phyloP scores from a whole-genome alignment of 495 filamentous ascomycete species.

The Penicillium simplicissimum region DNA sequence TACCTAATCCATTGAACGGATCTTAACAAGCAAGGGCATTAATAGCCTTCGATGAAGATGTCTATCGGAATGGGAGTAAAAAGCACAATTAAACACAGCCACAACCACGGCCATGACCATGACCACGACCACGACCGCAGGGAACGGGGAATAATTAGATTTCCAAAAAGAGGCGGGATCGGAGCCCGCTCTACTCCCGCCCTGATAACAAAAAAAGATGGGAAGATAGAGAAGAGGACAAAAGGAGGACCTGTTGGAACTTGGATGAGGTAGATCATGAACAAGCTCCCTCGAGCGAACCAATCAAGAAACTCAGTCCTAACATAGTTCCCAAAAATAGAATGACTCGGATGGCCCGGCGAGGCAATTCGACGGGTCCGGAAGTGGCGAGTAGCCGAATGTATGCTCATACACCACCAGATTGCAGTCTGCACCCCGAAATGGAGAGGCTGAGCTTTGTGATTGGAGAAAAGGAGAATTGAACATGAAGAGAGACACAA shows the following conservation, averaged over 20 bases:
- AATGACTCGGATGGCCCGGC: neutral
- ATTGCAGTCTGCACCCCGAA: neutral
- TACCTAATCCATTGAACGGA: neutral
- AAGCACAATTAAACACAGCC: neutral
- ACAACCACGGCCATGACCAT: neutral
- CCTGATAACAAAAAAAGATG: neutral
- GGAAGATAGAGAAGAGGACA: neutral
- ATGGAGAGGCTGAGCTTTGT: too few relatives aligned
- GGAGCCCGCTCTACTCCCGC: conserved; percentile 22
- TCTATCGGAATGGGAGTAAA: neutral
- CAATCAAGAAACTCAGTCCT: neutral
- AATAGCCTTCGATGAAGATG: neutral
- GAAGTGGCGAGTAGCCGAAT: conserved; percentile 9
- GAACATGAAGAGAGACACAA: conserved; percentile 8
- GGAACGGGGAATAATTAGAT: neutral
- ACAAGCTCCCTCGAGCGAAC: neutral
- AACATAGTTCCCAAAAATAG: neutral
- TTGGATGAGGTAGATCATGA: neutral
- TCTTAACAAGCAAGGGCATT: neutral
- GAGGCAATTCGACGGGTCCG: neutral
- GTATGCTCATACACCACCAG: conserved; percentile 9
- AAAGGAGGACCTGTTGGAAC: neutral
- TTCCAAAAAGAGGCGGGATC: neutral
- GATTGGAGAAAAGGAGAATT: neutral
- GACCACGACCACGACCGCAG: neutral